Percentiles rank a stretch among this genome's conserved stretches.
These are phyloP conservation scores for Penicillium silybi DNA, from an alignment of 495 filamentous ascomycete genomes.

Conservation along the genomic window DNA sequence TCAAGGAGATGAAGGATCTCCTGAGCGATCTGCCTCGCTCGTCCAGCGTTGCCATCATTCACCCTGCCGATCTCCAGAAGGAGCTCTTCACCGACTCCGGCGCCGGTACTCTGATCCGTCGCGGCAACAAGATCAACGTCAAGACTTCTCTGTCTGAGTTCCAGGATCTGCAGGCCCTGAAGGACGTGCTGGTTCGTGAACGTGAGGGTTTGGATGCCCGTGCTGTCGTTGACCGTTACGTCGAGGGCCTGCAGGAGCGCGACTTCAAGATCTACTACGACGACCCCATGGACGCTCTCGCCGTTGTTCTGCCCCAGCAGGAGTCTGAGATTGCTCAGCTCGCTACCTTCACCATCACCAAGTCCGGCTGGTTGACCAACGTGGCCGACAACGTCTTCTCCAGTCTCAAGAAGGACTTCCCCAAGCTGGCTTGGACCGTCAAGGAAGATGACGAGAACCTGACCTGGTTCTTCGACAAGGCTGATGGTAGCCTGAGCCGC, in stretches of 20 bases:
- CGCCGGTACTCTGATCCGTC: constrained; percentile 89
- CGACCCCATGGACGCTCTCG: constrained; percentile 92
- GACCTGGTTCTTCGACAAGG: constrained; percentile 98
- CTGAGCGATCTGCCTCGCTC: constrained; percentile 81
- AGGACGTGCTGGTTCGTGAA: constrained; percentile 79
- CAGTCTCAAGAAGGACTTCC: constrained; percentile 86
- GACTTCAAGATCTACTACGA: constrained; percentile 94
- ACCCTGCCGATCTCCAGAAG: constrained; percentile 90
- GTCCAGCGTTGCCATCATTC: constrained; percentile 96
- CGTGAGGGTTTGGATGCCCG: constrained; percentile 80
- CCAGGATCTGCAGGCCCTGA: constrained; percentile 69
- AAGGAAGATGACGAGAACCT: constrained; percentile 96
- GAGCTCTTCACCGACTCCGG: constrained; percentile 96
- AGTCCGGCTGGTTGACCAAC: constrained; percentile 92
- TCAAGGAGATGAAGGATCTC: constrained; percentile 96
- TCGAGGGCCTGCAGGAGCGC: constrained; percentile 68
- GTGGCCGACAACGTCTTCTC: constrained; percentile 97
- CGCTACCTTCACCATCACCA: constrained; percentile 92
- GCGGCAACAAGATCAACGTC: constrained; percentile 85
- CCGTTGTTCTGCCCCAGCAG: constrained; percentile 74
- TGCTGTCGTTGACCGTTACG: constrained; percentile 80
- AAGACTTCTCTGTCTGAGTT: constrained; percentile 74
- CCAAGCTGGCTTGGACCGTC: constrained; percentile 94
- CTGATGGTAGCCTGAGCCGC: constrained; percentile 81
- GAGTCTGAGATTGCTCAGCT: constrained; percentile 64